A percentile compares a stretch with the other conserved stretches of the same genome.
Evolutionary conservation across 768 basidiomycete species (phyloP).

Genomic region (Peribolospora kevripleyi): DNA sequence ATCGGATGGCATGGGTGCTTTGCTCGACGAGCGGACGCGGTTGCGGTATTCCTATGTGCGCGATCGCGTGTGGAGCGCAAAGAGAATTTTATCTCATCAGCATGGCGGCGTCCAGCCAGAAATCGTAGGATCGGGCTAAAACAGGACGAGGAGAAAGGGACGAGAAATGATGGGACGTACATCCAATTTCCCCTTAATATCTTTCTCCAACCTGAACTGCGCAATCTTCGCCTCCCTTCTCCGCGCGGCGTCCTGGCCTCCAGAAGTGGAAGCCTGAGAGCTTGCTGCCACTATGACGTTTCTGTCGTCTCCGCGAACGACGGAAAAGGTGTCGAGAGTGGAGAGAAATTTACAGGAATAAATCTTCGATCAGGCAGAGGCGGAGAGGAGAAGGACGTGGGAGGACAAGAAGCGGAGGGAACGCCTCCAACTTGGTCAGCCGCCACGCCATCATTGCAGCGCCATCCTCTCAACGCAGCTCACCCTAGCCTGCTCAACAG

Average conservation of each 20-base stretch:
- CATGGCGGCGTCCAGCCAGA: too few relatives aligned
- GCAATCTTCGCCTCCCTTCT: constrained; percentile 71
- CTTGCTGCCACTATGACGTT: constrained; percentile 11
- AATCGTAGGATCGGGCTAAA: neutral
- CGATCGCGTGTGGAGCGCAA: too few relatives aligned
- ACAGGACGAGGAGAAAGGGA: neutral
- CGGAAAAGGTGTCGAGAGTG: constrained; percentile 32
- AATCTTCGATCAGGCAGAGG: constrained; percentile 2
- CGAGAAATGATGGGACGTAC: constrained; percentile 20
- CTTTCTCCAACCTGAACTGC: constrained; percentile 69
- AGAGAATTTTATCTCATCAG: too few relatives aligned
- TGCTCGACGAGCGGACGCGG: too few relatives aligned
- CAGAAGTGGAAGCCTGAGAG: constrained; percentile 1
- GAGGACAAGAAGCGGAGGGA: too few relatives aligned
- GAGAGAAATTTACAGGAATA: constrained; percentile 10
- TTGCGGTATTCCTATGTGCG: too few relatives aligned
- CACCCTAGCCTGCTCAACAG: constrained; percentile 37
- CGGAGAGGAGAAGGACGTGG: neutral
- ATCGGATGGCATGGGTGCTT: too few relatives aligned
- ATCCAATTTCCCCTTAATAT: constrained; percentile 43
- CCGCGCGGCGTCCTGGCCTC: constrained; percentile 36
- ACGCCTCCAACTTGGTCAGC: too few relatives aligned
- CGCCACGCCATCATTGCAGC: neutral
- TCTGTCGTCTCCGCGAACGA: constrained; percentile 39
- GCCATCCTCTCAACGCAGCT: constrained; percentile 12